Evolutionary conservation across 495 filamentous ascomycete species (phyloP).

Genomic region (Massariosphaeria phaeospora): DNA sequence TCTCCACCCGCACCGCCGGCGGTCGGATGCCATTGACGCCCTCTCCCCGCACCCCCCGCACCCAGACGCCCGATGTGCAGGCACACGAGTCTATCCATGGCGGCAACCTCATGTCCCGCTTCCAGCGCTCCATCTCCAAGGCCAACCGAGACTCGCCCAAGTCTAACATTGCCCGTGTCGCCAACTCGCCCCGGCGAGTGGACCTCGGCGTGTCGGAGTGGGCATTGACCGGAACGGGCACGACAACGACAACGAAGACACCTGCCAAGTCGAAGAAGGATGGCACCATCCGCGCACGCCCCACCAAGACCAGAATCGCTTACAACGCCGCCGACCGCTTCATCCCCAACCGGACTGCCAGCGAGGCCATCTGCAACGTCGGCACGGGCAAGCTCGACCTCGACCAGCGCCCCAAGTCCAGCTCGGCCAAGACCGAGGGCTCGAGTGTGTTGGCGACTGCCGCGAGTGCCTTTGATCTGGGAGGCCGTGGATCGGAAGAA

Average conservation of each 20-base stretch:
- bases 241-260: conserved; percentile 60
- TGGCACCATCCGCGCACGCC: conserved; percentile 55
- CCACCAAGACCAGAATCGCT: conserved; percentile 73
- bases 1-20: conserved; percentile 87
- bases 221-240: conserved; percentile 76
- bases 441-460: conserved; percentile 68
- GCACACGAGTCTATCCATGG: conserved; percentile 63
- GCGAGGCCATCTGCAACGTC: conserved; percentile 76
- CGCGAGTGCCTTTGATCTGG: conserved; percentile 55
- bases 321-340: conserved; percentile 85
- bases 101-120: conserved; percentile 60
- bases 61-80: conserved; percentile 50
- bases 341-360: conserved; percentile 86
- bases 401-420: conserved; percentile 60
- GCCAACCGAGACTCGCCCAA: conserved; percentile 72
- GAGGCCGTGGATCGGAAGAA: conserved; percentile 60
- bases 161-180: conserved; percentile 79
- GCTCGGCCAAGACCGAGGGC: conserved; percentile 52
- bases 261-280: conserved; percentile 65
- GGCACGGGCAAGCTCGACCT: conserved; percentile 74
- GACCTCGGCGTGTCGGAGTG: conserved; percentile 92
- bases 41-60: conserved; percentile 71
- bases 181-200: conserved; percentile 69
- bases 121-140: conserved; percentile 62
- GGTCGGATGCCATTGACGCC: conserved; percentile 78